Evolutionary conservation across 2,329 filamentous ascomycete species (phyloP).

Genomic region (Aspergillus calidoustus): DNA sequence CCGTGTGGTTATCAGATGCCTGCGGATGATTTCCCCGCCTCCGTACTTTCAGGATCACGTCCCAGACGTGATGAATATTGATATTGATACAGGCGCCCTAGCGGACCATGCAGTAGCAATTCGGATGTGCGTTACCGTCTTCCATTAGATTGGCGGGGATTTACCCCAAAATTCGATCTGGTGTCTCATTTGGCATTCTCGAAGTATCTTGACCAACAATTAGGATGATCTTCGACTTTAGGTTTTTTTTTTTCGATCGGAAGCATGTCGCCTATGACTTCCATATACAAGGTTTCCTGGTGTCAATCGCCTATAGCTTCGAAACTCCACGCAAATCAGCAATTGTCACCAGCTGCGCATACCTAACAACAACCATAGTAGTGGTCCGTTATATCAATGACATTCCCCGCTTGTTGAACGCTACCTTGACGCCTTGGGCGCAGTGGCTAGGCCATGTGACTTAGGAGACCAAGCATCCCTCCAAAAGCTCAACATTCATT

Average conservation of each 20-base stretch:
- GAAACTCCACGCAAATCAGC: neutral
- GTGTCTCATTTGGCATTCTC: neutral
- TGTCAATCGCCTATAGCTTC: neutral
- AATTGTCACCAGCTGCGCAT: neutral
- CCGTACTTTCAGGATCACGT: neutral
- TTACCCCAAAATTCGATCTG: neutral
- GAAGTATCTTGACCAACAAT: neutral
- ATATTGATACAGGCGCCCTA: too few species aligned
- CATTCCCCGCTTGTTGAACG: neutral
- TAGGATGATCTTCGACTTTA: neutral
- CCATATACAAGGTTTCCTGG: too few species aligned
- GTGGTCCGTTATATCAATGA: neutral
- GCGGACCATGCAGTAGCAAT: neutral
- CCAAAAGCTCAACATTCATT: neutral
- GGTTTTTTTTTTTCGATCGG: neutral
- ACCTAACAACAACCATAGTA: neutral
- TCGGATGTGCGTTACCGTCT: neutral
- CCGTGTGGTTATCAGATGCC: conserved; percentile 4
- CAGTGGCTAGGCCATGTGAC: neutral
- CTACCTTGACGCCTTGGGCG: neutral
- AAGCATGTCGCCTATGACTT: neutral
- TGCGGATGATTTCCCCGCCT: neutral
- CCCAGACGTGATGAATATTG: neutral
- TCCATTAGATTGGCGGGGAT: neutral
- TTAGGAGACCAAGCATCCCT: neutral